phyloP scores from a whole-genome alignment of 192 early-diverging fungal species.

The Coemansia guatemalensis region DNA sequence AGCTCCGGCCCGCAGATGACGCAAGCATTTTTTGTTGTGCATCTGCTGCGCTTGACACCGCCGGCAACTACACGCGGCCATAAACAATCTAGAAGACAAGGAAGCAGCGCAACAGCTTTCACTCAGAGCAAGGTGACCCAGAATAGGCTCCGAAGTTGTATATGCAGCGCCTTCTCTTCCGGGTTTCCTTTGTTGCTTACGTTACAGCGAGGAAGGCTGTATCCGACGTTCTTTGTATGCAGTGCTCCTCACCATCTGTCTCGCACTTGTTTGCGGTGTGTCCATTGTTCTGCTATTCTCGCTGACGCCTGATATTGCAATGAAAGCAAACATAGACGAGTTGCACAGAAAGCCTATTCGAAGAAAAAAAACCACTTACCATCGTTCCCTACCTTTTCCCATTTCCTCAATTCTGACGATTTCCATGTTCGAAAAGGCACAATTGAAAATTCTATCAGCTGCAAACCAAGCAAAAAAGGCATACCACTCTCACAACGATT shows the following conservation, averaged over 20 bases:
- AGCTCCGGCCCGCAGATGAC: neutral
- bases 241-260: neutral
- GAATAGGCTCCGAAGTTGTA: constrained; percentile 29
- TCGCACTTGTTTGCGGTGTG: neutral
- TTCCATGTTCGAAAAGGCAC: neutral
- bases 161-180: neutral
- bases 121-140: neutral
- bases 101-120: neutral
- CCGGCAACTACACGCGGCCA: neutral
- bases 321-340: neutral
- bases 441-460: neutral
- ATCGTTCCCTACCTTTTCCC: neutral
- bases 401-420: neutral
- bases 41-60: neutral
- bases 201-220: neutral
- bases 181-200: neutral
- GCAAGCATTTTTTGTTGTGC: neutral
- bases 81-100: neutral
- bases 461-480: neutral
- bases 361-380: neutral
- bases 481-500: neutral
- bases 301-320: neutral
- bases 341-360: neutral
- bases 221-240: neutral
- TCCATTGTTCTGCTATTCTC: neutral